Base-by-base conservation (phyloP, 148 eudicot genomes). In the Bassia scoparia region DNA sequence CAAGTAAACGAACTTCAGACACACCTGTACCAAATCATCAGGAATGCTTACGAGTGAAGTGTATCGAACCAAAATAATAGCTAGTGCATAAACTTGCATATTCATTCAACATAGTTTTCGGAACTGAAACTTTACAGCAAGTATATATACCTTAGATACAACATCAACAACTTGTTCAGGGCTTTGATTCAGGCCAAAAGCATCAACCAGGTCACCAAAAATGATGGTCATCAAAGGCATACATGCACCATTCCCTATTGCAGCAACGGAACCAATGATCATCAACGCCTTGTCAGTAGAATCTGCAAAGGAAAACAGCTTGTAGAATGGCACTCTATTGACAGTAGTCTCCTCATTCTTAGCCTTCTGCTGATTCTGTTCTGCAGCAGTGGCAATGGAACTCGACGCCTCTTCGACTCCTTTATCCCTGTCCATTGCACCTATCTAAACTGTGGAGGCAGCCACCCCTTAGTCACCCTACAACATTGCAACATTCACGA, bases 221-320 rank as follows among this genome's bases (percentile, higher is more conserved):
- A 89, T 69, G 60, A 89, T n/a, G 3, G 88, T 80, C 89, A 84
- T 89, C 63, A 89, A 71, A 10, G 95, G 95, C 76, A 82, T 48
- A 68, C 82, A 83, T 26, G 84, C 4, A 3, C 95, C 95, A 73
- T 87, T 85, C 0, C 76, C 95, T 27, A 86, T 52, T 29, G 87
- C 95, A 35, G 84, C 88, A 72, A 84, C 72, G 1, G 91, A 64
- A 41, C 95, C 95, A 67, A 84, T 56, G 50, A 81, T 71, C 95
- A 89, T 87, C 82, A 87, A 50, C 6, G 78, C 38, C 70, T 68
- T 81, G 78, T 89, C 95, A 11, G 58, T 60, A 14, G 87, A 76
- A 82, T 89, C 91, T 1, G 89, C 84, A 75, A 89, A 89, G 13
- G 87, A 26, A 52, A 89, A 89, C 0, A 87, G 84, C 82, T 83